phyloP scores from a whole-genome alignment of 2,329 filamentous ascomycete genomes.

The Onygena corvina region DNA sequence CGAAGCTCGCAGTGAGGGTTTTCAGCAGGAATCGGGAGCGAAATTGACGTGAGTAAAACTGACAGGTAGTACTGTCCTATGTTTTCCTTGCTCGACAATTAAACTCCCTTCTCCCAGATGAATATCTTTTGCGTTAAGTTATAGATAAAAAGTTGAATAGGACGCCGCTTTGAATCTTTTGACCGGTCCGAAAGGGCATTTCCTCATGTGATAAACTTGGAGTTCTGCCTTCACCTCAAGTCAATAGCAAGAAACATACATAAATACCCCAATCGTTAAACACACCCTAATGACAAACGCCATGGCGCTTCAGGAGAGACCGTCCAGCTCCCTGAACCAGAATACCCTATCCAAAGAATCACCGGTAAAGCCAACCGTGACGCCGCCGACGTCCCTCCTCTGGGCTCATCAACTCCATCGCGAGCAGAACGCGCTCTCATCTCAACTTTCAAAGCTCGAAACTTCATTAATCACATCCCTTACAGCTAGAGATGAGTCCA shows the following conservation, averaged over 20 bases:
- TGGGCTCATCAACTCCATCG: conserved; percentile 32
- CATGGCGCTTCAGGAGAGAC: conserved; percentile 8
- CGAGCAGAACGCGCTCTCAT: conserved; percentile 25
- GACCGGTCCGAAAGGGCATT: too few relatives aligned
- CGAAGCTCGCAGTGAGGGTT: too few relatives aligned
- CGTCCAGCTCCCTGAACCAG: conserved; percentile 4
- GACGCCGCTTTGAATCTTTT: not conserved
- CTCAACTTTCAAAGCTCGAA: conserved; percentile 20
- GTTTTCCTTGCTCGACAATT: conserved; percentile 1
- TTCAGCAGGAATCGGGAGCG: too few relatives aligned
- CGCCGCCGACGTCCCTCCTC: conserved; percentile 21
- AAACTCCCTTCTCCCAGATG: not conserved
- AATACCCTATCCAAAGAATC: not conserved
- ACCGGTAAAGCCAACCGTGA: conserved; percentile 1
- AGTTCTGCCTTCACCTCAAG: too few relatives aligned
- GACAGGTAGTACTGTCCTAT: not conserved
- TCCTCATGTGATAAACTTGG: too few relatives aligned
- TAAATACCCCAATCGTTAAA: too few relatives aligned
- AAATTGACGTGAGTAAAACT: not conserved
- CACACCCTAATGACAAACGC: conserved; percentile 3
- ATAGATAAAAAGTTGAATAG: conserved; percentile 5
- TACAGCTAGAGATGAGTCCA: not conserved
- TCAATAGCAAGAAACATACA: too few relatives aligned
- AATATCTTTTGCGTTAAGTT: conserved; percentile 1
- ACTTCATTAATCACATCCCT: conserved; percentile 5